phyloP scores from a whole-genome alignment of 331 rosid genomes.

The Spiraea crenata region DNA sequence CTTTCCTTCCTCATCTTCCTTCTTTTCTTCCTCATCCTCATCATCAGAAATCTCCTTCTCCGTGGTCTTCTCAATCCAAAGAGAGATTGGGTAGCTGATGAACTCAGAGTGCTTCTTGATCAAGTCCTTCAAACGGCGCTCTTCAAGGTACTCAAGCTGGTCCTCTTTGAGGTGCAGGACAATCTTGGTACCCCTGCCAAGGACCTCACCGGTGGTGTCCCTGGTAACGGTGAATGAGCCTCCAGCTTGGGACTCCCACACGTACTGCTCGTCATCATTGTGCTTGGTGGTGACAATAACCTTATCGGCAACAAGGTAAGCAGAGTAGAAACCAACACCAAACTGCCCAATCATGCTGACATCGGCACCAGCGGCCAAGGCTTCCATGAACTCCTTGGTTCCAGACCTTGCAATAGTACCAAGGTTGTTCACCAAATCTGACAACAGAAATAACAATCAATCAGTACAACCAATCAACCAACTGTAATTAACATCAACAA shows the following conservation, averaged over 20 bases:
- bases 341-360: conserved; percentile 88
- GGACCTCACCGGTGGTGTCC: conserved; percentile 59
- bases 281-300: conserved; percentile 72
- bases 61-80: conserved; percentile 86
- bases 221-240: conserved; percentile 79
- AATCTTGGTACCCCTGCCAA: conserved; percentile 82
- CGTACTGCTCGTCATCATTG: conserved; percentile 82
- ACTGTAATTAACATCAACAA: background rate
- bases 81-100: conserved; percentile 86
- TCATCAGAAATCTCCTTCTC: conserved; percentile 91
- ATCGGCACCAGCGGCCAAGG: conserved; percentile 82
- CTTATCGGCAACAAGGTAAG: conserved; percentile 79
- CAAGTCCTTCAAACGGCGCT: conserved; percentile 70
- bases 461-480: background rate
- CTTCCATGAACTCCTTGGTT: conserved; percentile 87
- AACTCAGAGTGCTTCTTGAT: conserved; percentile 86
- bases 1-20: conserved; percentile 73
- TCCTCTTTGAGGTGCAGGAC: conserved; percentile 70
- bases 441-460: background rate
- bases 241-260: conserved; percentile 97
- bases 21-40: conserved; percentile 84
- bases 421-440: conserved; percentile 83
- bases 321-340: conserved; percentile 77
- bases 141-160: conserved; percentile 82
- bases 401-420: conserved; percentile 90